These are phyloP conservation scores for Hura crepitans DNA, from an alignment of 441 rosid species.

Conservation along the genomic window DNA sequence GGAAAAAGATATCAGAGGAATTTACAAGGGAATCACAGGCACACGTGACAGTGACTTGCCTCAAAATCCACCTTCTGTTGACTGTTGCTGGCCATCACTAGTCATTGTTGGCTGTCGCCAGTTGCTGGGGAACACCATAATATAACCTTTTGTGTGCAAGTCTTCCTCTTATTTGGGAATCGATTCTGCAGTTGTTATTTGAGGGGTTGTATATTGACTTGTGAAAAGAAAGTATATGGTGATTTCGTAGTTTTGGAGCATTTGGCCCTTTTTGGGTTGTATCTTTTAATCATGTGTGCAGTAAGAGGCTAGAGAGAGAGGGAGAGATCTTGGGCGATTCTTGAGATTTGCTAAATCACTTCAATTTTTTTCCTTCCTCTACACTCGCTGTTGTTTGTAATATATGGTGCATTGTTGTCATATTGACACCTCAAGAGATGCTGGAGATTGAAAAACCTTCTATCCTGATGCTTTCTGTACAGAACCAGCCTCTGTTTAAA, in stretches of 20 bases:
- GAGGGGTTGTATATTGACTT: not conserved
- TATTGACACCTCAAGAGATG: not conserved
- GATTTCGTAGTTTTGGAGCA: not conserved
- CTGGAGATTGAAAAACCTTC: not conserved
- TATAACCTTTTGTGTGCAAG: not conserved
- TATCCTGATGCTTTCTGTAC: not conserved
- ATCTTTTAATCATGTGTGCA: not conserved
- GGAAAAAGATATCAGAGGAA: too few relatives aligned
- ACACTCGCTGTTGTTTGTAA: not conserved
- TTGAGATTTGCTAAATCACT: not conserved
- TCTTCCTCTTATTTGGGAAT: not conserved
- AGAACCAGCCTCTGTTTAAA: not conserved
- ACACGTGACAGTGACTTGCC: conserved; percentile 6
- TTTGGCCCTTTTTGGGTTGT: not conserved
- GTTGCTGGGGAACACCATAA: not conserved
- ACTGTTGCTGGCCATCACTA: not conserved
- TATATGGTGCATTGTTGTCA: not conserved
- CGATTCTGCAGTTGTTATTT: not conserved
- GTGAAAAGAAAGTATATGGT: not conserved
- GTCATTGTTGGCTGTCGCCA: not conserved
- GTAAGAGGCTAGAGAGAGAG: not conserved
- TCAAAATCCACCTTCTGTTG: not conserved
- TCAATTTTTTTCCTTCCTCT: not conserved
- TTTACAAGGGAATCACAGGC: not conserved
- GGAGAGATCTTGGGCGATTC: not conserved